Evolutionary conservation across 805 yeast genomes (phyloP).

Genomic region (Saturnispora kantuleensis): DNA sequence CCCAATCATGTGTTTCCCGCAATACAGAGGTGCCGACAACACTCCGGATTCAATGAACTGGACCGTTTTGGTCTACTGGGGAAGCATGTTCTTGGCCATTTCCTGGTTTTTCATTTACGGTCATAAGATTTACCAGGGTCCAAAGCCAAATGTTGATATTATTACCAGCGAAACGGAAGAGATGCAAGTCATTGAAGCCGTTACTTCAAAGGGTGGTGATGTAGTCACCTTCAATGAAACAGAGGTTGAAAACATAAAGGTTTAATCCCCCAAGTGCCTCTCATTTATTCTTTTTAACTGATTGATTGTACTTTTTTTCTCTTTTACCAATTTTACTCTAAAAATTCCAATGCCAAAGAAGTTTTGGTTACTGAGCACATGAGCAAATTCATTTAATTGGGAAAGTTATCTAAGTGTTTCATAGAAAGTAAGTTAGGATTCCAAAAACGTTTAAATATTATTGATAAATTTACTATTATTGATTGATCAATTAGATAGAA

Average conservation of each 20-base stretch:
- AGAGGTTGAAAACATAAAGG: background rate
- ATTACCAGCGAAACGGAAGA: constrained; percentile 20
- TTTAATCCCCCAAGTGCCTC: background rate
- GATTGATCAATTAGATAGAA: too few species aligned
- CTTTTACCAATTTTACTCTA: too few species aligned
- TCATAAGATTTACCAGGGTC: constrained; percentile 52
- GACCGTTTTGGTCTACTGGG: constrained; percentile 54
- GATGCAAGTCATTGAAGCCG: constrained; percentile 16
- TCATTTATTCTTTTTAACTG: background rate
- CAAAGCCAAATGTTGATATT: constrained; percentile 40
- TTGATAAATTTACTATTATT: too few species aligned
- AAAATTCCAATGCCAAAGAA: too few species aligned
- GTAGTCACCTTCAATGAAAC: constrained; percentile 8
- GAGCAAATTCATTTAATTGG: too few species aligned
- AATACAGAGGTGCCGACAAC: constrained; percentile 30
- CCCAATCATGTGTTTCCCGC: constrained; percentile 53
- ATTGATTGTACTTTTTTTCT: too few species aligned
- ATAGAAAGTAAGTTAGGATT: too few species aligned
- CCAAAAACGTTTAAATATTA: too few species aligned
- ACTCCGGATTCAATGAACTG: constrained; percentile 45
- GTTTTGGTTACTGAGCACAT: too few species aligned
- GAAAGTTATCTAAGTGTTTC: too few species aligned
- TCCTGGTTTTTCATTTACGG: constrained; percentile 45
- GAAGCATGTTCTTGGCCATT: constrained; percentile 43
- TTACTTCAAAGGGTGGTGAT: constrained; percentile 14